phyloP scores from a whole-genome alignment of 257 asterid genomes.

The Avicennia marina region DNA sequence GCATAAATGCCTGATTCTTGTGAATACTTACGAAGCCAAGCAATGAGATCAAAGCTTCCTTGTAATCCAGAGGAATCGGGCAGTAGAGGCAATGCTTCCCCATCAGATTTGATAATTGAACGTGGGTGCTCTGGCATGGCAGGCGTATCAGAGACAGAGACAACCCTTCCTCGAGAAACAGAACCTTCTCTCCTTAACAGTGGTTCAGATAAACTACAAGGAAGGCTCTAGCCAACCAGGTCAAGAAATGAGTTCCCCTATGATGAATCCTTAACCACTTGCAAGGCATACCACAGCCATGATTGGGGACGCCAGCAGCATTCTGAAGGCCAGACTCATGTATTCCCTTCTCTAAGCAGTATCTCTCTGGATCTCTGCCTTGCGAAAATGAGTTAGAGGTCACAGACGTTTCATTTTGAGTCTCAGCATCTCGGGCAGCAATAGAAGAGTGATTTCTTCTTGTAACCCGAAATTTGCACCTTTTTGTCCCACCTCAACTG shows the following conservation, averaged over 20 bases:
- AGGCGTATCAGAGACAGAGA: constrained; percentile 46
- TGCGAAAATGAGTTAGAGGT: constrained; percentile 78
- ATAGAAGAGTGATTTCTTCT: constrained; percentile 53
- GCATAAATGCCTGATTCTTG: constrained; percentile 88
- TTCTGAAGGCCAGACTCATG: constrained; percentile 34
- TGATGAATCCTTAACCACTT: constrained; percentile 90
- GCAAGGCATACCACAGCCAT: constrained; percentile 88
- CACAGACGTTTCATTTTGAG: constrained; percentile 73
- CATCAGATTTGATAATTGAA: constrained; percentile 61
- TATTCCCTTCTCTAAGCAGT: constrained; percentile 34
- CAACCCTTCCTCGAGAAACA: constrained; percentile 21
- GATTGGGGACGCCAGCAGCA: constrained; percentile 40
- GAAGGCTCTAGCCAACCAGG: constrained; percentile 85
- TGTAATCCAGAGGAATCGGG: constrained; percentile 70
- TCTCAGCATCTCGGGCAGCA: constrained; percentile 42
- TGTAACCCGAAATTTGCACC: constrained; percentile 68
- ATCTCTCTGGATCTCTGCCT: constrained; percentile 33
- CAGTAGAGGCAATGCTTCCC: constrained; percentile 79
- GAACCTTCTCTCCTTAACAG: constrained; percentile 45
- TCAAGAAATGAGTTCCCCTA: constrained; percentile 83
- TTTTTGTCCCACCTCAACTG: constrained; percentile 48
- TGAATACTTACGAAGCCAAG: constrained; percentile 76
- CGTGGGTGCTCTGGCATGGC: constrained; percentile 52
- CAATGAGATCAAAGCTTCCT: constrained; percentile 57
- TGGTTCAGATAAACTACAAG: constrained; percentile 86